Percentiles rank a stretch among this genome's conserved stretches.
These are phyloP conservation scores for Leccinum aurantiacum DNA, from an alignment of 768 basidiomycete species.

Conservation along the genomic window DNA sequence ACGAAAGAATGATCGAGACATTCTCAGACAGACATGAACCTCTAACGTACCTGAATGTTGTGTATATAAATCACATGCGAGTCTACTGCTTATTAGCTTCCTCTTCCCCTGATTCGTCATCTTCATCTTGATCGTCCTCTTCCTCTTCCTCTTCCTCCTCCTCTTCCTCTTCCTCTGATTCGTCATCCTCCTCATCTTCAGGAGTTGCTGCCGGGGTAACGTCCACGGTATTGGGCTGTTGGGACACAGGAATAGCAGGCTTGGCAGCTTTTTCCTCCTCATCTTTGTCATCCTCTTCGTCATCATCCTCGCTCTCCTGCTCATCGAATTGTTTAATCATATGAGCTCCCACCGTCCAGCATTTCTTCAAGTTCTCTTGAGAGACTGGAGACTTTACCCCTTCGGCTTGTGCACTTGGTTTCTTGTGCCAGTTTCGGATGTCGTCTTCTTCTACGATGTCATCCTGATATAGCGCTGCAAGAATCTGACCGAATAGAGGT, in stretches of 20 bases:
- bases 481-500: slow-evolving; percentile 78
- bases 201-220: neutral
- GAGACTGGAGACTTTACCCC: slow-evolving; percentile 40
- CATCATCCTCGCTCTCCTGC: slow-evolving; percentile 55
- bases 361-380: slow-evolving; percentile 60
- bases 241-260: neutral
- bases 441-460: slow-evolving; percentile 91
- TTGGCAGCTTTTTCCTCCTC: slow-evolving; percentile 13
- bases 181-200: slow-evolving; percentile 10
- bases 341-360: slow-evolving; percentile 66
- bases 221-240: neutral
- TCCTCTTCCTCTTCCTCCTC: slow-evolving; percentile 15
- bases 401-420: slow-evolving; percentile 53
- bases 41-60: slow-evolving; percentile 6
- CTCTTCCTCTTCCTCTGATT: slow-evolving; percentile 4
- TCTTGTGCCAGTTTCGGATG: slow-evolving; percentile 82
- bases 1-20: neutral
- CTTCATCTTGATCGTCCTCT: slow-evolving; percentile 10
- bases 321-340: slow-evolving; percentile 84
- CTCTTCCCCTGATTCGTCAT: slow-evolving; percentile 7
- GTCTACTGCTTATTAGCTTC: slow-evolving; percentile 19
- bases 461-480: slow-evolving; percentile 85
- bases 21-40: neutral
- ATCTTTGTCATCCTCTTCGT: slow-evolving; percentile 18
- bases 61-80: slow-evolving; percentile 9